These are phyloP conservation scores for Tilletia setariae DNA, from an alignment of 1,284 basidiomycete genomes.

Conservation along the genomic window DNA sequence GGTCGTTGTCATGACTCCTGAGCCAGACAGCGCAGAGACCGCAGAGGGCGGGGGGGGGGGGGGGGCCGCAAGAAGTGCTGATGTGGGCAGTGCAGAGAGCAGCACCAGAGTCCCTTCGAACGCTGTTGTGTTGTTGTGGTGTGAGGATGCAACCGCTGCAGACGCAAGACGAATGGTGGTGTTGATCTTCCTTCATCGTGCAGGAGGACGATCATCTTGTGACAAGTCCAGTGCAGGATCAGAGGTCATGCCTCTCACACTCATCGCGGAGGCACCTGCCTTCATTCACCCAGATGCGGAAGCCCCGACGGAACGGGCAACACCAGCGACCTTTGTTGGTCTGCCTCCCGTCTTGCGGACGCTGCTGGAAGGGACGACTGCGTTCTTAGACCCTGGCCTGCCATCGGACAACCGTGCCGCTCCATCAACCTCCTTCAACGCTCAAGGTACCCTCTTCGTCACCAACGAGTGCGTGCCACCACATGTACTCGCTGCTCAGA, in stretches of 20 bases:
- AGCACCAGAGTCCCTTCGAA: too few species aligned
- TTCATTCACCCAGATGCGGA: slow-evolving; percentile 1
- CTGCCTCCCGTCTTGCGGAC: slow-evolving; percentile 4
- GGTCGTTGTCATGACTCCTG: too few species aligned
- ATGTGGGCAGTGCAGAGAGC: too few species aligned
- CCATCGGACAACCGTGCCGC: neutral
- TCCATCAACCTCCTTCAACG: neutral
- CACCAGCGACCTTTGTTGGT: slow-evolving; percentile 12
- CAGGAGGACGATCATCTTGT: too few species aligned
- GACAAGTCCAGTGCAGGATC: too few species aligned
- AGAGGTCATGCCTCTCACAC: neutral
- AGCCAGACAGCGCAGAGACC: too few species aligned
- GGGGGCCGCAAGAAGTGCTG: too few species aligned
- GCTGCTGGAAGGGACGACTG: neutral
- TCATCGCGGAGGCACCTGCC: neutral
- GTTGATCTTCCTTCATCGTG: too few species aligned
- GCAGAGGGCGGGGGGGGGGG: too few species aligned
- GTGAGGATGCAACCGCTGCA: too few species aligned
- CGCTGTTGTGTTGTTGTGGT: too few species aligned
- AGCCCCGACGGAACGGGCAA: neutral
- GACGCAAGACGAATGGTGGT: too few species aligned
- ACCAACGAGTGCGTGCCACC: slow-evolving; percentile 6
- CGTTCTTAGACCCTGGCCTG: neutral
- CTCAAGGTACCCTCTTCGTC: slow-evolving; percentile 1
- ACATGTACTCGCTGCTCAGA: neutral